Evolutionary conservation across 179 eudicot species (phyloP).

Genomic region (Pouteria campechiana): DNA sequence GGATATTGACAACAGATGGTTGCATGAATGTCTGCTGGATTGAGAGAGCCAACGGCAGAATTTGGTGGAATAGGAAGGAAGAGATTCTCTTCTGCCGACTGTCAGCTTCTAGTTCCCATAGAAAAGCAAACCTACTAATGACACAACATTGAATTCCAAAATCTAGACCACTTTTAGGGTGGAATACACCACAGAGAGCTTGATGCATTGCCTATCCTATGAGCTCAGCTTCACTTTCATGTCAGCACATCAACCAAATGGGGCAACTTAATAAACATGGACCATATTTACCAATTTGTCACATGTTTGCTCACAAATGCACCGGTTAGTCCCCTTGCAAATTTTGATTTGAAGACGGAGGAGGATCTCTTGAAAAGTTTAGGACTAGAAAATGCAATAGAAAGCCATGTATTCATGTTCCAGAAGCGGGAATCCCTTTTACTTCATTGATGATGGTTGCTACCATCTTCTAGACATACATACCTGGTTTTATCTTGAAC

Average conservation of each 20-base stretch:
- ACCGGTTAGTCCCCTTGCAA: too few relatives aligned
- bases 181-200: too few relatives aligned
- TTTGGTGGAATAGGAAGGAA: conserved; percentile 86
- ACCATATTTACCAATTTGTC: too few relatives aligned
- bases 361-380: background rate
- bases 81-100: conserved; percentile 70
- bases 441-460: too few relatives aligned
- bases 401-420: background rate
- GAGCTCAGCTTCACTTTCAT: too few relatives aligned
- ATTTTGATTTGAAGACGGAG: too few relatives aligned
- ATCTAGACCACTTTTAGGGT: too few relatives aligned
- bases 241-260: too few relatives aligned
- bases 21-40: conserved; percentile 84
- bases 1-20: conserved; percentile 88
- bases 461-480: background rate
- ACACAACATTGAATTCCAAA: background rate
- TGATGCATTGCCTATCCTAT: too few relatives aligned
- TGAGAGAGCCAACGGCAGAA: conserved; percentile 79
- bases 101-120: conserved; percentile 77
- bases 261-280: too few relatives aligned
- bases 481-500: conserved; percentile 95
- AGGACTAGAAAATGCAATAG: background rate
- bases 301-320: too few relatives aligned
- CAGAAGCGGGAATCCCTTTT: too few relatives aligned
- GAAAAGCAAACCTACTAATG: conserved; percentile 1